phyloP scores from a whole-genome alignment of 1,139 yeast species.

The Taphrina betulina region DNA sequence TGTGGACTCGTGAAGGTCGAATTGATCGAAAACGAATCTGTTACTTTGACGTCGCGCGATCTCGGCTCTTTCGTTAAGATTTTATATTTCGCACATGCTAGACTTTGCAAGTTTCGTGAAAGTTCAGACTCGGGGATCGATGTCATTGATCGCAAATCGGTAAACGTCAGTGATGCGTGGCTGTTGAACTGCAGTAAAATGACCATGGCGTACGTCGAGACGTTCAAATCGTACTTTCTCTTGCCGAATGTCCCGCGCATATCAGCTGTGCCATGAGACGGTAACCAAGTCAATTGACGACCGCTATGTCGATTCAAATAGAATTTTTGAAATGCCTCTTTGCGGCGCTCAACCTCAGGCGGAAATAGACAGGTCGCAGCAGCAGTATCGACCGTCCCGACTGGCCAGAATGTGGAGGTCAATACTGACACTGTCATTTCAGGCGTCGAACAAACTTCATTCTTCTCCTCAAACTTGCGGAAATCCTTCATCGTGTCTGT shows the following conservation, averaged over 20 bases:
- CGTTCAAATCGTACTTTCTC: slow-evolving; percentile 71
- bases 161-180: slow-evolving; percentile 56
- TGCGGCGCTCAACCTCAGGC: slow-evolving; percentile 49
- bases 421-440: slow-evolving; percentile 46
- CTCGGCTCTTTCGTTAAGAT: slow-evolving; percentile 69
- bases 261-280: slow-evolving; percentile 61
- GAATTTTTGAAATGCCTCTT: slow-evolving; percentile 50
- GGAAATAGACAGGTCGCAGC: slow-evolving; percentile 55
- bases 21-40: slow-evolving; percentile 69
- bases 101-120: slow-evolving; percentile 73
- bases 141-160: slow-evolving; percentile 65
- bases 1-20: slow-evolving; percentile 68
- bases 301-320: slow-evolving; percentile 69
- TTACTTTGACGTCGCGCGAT: slow-evolving; percentile 59
- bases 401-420: slow-evolving; percentile 63
- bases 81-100: slow-evolving; percentile 79
- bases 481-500: slow-evolving; percentile 60
- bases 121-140: slow-evolving; percentile 72
- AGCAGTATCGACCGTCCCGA: slow-evolving; percentile 50
- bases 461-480: slow-evolving; percentile 43
- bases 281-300: slow-evolving; percentile 77
- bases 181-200: slow-evolving; percentile 70
- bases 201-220: slow-evolving; percentile 78
- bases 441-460: slow-evolving; percentile 36
- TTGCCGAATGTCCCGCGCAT: slow-evolving; percentile 60